These are phyloP conservation scores for Trypanosoma vivax DNA, from an alignment of 208 protist genomes.

Conservation along the genomic window DNA sequence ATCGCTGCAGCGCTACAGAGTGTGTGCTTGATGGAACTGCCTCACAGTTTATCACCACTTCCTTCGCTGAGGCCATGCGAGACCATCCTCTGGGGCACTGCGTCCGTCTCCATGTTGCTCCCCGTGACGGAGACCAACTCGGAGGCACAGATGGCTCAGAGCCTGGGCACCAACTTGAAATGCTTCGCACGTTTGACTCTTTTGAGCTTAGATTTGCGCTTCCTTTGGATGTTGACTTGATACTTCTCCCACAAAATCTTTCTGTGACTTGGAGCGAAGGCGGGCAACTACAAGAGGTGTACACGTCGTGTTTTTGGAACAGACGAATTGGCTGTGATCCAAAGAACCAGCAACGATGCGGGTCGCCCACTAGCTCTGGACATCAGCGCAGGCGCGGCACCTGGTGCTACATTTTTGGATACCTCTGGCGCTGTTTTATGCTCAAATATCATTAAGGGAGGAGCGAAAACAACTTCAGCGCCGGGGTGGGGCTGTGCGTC, in stretches of 20 bases:
- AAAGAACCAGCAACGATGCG: constrained; percentile 1
- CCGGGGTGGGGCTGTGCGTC: constrained; percentile 34
- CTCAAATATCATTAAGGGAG: constrained; percentile 51
- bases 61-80: constrained; percentile 52
- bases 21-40: constrained; percentile 32
- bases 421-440: constrained; percentile 75
- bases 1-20: constrained; percentile 18
- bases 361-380: neutral
- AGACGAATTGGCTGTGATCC: constrained; percentile 22
- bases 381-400: constrained; percentile 29
- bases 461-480: constrained; percentile 59
- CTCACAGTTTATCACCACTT: constrained; percentile 29
- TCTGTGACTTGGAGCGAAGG: constrained; percentile 21
- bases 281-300: constrained; percentile 25
- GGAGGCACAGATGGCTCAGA: too few species aligned
- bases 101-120: constrained; percentile 48
- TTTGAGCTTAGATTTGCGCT: constrained; percentile 65
- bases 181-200: constrained; percentile 66
- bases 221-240: constrained; percentile 40
- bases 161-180: constrained; percentile 12
- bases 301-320: constrained; percentile 68
- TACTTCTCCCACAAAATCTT: constrained; percentile 48
- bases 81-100: constrained; percentile 48
- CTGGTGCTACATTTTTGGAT: constrained; percentile 81
- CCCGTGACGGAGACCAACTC: too few species aligned